Evolutionary conservation across 371 early-diverging fungal genomes (phyloP).

Genomic region (Mortierella sp.): DNA sequence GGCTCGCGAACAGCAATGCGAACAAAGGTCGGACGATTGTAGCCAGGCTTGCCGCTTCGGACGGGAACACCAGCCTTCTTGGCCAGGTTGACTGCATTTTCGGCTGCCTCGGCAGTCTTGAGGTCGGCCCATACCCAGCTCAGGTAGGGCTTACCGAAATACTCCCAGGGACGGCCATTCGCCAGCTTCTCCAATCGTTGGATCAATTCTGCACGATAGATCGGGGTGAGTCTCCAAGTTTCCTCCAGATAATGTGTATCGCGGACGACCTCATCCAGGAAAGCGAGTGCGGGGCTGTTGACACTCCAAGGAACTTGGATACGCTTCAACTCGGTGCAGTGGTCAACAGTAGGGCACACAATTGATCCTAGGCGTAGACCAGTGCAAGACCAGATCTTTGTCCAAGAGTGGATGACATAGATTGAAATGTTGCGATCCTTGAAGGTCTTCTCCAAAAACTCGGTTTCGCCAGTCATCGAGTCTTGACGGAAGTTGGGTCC

Average conservation of each 20-base stretch:
- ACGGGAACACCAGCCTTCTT: constrained; percentile 84
- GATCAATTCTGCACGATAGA: constrained; percentile 72
- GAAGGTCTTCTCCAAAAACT: constrained; percentile 66
- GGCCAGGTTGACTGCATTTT: constrained; percentile 71
- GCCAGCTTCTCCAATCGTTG: constrained; percentile 58
- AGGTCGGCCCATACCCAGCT: constrained; percentile 91
- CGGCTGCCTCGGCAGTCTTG: constrained; percentile 61
- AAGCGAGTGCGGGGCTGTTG: constrained; percentile 82
- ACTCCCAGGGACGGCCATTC: constrained; percentile 66
- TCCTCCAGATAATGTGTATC: constrained; percentile 74
- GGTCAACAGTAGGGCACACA: constrained; percentile 79
- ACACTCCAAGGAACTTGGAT: constrained; percentile 92
- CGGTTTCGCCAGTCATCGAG: constrained; percentile 76
- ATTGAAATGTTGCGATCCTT: constrained; percentile 72
- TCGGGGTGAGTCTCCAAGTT: constrained; percentile 79
- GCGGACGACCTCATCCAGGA: constrained; percentile 79
- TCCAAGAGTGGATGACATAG: constrained; percentile 91
- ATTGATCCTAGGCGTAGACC: constrained; percentile 89
- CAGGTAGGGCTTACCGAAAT: constrained; percentile 77
- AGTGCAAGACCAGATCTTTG: constrained; percentile 92
- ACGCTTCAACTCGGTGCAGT: constrained; percentile 75
- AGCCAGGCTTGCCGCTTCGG: constrained; percentile 82
- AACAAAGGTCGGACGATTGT: constrained; percentile 77
- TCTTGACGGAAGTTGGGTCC: constrained; percentile 78
- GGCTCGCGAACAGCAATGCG: constrained; percentile 84